Percentiles rank a stretch among this genome's conserved stretches.
phyloP scores from a whole-genome alignment of 1,284 basidiomycete species.

The Athelia sp. region DNA sequence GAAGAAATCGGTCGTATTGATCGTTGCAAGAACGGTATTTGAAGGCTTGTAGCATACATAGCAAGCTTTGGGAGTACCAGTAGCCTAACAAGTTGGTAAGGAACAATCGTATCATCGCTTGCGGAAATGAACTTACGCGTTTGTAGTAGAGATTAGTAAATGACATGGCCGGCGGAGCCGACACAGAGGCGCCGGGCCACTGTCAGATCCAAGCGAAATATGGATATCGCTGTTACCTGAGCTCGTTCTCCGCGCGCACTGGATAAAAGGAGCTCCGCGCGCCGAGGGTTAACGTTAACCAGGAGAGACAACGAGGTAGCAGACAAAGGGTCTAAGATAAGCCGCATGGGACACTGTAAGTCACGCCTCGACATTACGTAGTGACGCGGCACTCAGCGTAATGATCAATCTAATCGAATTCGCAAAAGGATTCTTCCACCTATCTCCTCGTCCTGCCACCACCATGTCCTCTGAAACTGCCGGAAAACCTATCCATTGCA shows the following conservation, averaged over 20 bases:
- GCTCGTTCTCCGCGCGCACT: neutral
- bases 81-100: slow-evolving; percentile 37
- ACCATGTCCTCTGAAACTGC: slow-evolving; percentile 57
- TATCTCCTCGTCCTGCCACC: neutral
- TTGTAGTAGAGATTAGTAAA: slow-evolving; percentile 80
- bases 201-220: neutral
- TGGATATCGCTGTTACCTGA: neutral
- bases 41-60: slow-evolving; percentile 73
- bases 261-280: neutral
- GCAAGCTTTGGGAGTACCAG: slow-evolving; percentile 64
- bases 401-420: too few species aligned
- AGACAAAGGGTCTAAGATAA: too few species aligned
- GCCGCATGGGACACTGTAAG: too few species aligned
- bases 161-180: slow-evolving; percentile 47
- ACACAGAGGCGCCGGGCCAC: neutral
- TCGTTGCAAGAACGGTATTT: slow-evolving; percentile 67
- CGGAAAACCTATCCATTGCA: slow-evolving; percentile 85
- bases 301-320: too few species aligned
- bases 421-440: neutral
- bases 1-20: slow-evolving; percentile 70
- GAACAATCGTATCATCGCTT: slow-evolving; percentile 11
- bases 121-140: slow-evolving; percentile 46
- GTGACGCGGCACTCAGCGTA: too few species aligned
- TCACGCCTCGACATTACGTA: too few species aligned
- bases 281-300: too few species aligned